A percentile compares a stretch with the other conserved stretches of the same genome.
These are phyloP conservation scores for Taxawa tesnikishii DNA, from an alignment of 2,329 filamentous ascomycete genomes.

Conservation along the genomic window DNA sequence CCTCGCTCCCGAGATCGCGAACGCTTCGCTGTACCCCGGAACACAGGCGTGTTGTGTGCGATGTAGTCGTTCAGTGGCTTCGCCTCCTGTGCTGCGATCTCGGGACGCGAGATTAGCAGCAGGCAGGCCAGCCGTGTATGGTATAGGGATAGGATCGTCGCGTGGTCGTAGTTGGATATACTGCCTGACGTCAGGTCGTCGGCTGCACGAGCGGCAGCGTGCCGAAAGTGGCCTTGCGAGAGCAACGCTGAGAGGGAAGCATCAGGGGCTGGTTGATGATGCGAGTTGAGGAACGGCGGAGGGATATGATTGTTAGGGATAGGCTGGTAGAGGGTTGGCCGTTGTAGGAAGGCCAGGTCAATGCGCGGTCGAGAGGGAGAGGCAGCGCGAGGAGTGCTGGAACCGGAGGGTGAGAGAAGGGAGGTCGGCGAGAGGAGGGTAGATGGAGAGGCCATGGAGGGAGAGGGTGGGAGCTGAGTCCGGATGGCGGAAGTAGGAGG, in stretches of 20 bases:
- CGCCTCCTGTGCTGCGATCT: slow-evolving; percentile 46
- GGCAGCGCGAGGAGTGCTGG: slow-evolving; percentile 8
- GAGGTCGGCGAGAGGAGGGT: slow-evolving; percentile 4
- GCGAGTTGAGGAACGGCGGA: slow-evolving; percentile 55
- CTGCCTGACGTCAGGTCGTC: slow-evolving; percentile 26
- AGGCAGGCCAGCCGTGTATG: slow-evolving; percentile 48
- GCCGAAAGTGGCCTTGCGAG: slow-evolving; percentile 62
- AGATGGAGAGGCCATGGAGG: slow-evolving; percentile 5
- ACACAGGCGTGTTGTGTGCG: slow-evolving; percentile 13
- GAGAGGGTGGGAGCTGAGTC: slow-evolving; percentile 13
- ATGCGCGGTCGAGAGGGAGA: slow-evolving; percentile 28
- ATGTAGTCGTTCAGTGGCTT: slow-evolving; percentile 48
- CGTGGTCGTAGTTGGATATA: slow-evolving; percentile 41
- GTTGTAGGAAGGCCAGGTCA: slow-evolving; percentile 70
- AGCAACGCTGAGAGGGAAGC: slow-evolving; percentile 59
- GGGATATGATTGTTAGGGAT: slow-evolving; percentile 52
- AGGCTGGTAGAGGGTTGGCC: slow-evolving; percentile 72
- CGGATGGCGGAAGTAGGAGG: slow-evolving; percentile 9
- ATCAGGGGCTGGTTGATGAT: slow-evolving; percentile 49
- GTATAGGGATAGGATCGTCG: not conserved
- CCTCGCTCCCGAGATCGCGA: slow-evolving; percentile 31
- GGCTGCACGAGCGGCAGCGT: slow-evolving; percentile 30
- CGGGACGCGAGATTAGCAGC: slow-evolving; percentile 58
- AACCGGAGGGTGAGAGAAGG: slow-evolving; percentile 10
- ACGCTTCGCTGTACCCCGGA: slow-evolving; percentile 40